Base-by-base conservation (phyloP, 257 asterid genomes). In the Forsythia viridissima region DNA sequence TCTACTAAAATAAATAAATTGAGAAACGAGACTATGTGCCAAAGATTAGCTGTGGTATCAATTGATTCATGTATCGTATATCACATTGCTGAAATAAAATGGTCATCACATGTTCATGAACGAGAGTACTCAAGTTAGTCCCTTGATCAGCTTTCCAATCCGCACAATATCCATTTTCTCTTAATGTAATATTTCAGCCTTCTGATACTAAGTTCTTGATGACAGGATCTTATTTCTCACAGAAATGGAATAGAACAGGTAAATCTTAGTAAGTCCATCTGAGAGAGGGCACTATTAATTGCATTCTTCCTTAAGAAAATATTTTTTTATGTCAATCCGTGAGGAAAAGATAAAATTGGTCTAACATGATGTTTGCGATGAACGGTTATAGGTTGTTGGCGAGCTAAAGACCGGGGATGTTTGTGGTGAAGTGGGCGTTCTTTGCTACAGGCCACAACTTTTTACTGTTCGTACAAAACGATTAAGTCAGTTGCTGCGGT, bases 361-460 rank as follows among this genome's bases (percentile, higher is more conserved):
- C 74, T 39, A 70, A 70, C 38, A 36, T 30, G 20, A 79, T 70
- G 76, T 6, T 76, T 13, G 30, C 61, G 10, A 76, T 37, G 77
- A 57, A 21, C 72, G 70, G 73, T 51, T 69, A 71, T 76, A 91
- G 95, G 76, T 80, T 6, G 81, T 89, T 70, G 87, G 91, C 39
- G 93, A 89, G 75, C 75, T 86, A 82, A 91, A 84, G 83, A 79
- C 88, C 1, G 97, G 97, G 6, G 93, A 82, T 16, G 87, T 89
- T 74, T 90, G 90, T 80, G 98, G 97, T 6, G 98, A 92, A 80
- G 74, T 92, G 46, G 96, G 94, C 5, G 94, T 89, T 70, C 94
- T 93, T 65, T 92, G 98, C 90, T 93, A 90, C 67, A 79, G 93
- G 83, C 97, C 98, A 8, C 97, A 90, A 68, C 87, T 87, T 15